These are phyloP conservation scores for Thinopyrum elongatum DNA, from an alignment of 176 grass and related monocot genomes.

Conservation along the genomic window DNA sequence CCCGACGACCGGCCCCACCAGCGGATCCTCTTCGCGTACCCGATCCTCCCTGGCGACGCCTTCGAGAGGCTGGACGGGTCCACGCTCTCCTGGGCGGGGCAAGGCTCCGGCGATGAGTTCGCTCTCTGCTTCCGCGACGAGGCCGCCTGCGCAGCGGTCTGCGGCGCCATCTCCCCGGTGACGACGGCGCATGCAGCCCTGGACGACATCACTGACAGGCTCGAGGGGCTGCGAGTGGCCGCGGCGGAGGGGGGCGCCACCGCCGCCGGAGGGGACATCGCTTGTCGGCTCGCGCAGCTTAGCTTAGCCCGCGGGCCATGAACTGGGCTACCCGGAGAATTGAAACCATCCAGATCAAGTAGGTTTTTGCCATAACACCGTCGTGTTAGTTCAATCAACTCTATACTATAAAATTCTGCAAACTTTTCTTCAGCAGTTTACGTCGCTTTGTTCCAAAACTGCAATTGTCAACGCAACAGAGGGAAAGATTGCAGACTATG, in stretches of 20 bases:
- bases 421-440: background rate
- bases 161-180: slow-evolving; percentile 19
- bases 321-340: background rate
- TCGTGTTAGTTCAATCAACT: background rate
- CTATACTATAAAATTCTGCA: background rate
- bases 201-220: slow-evolving; percentile 21
- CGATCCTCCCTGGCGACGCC: slow-evolving; percentile 34
- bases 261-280: slow-evolving; percentile 8
- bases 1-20: slow-evolving; percentile 12
- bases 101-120: slow-evolving; percentile 17
- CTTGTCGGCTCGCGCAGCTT: background rate
- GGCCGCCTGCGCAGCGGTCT: slow-evolving; percentile 25
- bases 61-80: slow-evolving; percentile 29
- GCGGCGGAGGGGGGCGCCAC: background rate
- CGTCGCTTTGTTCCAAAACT: background rate
- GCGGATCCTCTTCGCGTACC: slow-evolving; percentile 37
- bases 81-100: slow-evolving; percentile 32
- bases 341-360: too few species aligned
- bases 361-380: background rate
- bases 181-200: background rate
- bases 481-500: background rate
- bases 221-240: slow-evolving; percentile 28
- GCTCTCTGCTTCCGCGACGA: slow-evolving; percentile 37
- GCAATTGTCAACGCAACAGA: background rate
- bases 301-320: slow-evolving; percentile 29